phyloP scores from a whole-genome alignment of 768 basidiomycete genomes.

The Polyporus arcularius region DNA sequence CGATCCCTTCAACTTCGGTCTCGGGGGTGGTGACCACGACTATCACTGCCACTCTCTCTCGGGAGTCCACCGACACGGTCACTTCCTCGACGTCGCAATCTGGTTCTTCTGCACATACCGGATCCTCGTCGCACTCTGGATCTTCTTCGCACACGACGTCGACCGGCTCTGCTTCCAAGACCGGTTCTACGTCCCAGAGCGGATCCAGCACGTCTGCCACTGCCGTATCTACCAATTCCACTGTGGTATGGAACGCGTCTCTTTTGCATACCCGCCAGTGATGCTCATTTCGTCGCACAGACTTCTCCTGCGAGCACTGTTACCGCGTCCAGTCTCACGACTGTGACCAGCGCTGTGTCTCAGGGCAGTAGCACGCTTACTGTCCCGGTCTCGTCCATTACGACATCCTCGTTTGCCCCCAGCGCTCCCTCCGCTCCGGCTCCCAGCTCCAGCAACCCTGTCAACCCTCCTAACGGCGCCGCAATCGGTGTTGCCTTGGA shows the following conservation, averaged over 20 bases:
- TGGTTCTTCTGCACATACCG: neutral
- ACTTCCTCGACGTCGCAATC: neutral
- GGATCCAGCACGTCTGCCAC: neutral
- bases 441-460: neutral
- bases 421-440: neutral
- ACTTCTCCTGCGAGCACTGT: neutral
- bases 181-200: neutral
- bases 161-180: too few species aligned
- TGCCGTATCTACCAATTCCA: neutral
- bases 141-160: neutral
- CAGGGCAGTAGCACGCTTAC: neutral
- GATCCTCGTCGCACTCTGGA: neutral
- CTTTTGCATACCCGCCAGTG: neutral
- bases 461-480: neutral
- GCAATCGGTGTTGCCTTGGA: neutral
- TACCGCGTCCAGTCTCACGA: neutral
- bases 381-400: neutral
- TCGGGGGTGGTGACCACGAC: too few species aligned
- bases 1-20: too few species aligned
- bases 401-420: neutral
- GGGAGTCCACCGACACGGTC: too few species aligned
- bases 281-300: neutral
- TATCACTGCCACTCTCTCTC: too few species aligned
- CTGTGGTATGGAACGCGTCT: neutral
- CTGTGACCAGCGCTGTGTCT: neutral